Evolutionary conservation across 2,329 filamentous ascomycete genomes (phyloP), one percentile per base, ranked within the genome.

Genomic region (Cladosporium sp.): DNA sequence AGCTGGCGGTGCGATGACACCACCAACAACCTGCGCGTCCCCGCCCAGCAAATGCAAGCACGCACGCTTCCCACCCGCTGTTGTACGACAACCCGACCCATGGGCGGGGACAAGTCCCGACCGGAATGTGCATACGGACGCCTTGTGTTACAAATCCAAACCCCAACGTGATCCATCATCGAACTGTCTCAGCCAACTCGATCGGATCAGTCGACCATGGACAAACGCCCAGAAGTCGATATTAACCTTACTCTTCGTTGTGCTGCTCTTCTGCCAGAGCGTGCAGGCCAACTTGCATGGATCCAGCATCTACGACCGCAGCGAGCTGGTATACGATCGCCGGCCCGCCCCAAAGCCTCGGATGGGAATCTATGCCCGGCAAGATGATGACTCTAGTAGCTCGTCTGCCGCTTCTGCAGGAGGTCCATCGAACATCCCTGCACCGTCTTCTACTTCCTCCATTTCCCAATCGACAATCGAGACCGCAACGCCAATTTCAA

Each of bases 311-410:
- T 35, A 53, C 20, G 51, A 53, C 4, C 39, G 42, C n/a, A n/a
- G n/a, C 16, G 57, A 59, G 48, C 55, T 63, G 15, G 46, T 63
- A 29, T 62, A 59, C 53, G 62, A 65, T 51, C 51, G 53, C 41
- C 57, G 60, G 29, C 54, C 56, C 43, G 57, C 60, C 15, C 61
- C 60, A 38, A 48, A 53, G 25, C 50, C 52, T 45, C 57, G 54
- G 16, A 57, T 59, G 57, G 53, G 45, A 20, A 48, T 62, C 43
- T 49, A 56, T 38, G 53, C 51, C 39, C 54, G 59, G 42, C 57
- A 59, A 50, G 53, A 59, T 41, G 55, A 55, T 32, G 49, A 46
- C 22, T n/a, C n/a, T n/a, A 36, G 45, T 38, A 55, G 52, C 30
- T 53, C 52, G 38, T 45, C 53, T 18, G 45, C 53, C 33, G 39